Evolutionary conservation across 495 filamentous ascomycete species (phyloP).

Genomic region (Filosporella fistucella): DNA sequence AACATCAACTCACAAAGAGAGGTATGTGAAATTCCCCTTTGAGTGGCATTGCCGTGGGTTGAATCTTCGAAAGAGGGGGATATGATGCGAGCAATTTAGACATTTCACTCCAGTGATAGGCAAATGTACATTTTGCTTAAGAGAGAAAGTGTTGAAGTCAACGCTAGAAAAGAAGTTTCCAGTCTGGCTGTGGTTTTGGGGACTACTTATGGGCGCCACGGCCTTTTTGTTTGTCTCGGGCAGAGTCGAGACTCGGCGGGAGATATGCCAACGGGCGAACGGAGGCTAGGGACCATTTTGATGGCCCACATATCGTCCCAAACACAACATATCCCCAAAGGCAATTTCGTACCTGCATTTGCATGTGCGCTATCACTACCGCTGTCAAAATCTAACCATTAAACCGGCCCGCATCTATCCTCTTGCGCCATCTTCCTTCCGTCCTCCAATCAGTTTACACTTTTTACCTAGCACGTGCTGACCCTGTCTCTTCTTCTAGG

Average conservation of each 20-base stretch:
- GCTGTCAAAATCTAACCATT: conserved; percentile 8
- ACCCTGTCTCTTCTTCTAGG: conserved; percentile 48
- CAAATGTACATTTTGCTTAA: no score
- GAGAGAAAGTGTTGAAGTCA: background rate
- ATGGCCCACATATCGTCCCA: conserved; percentile 17
- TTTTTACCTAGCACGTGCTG: conserved; percentile 22
- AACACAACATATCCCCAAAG: conserved; percentile 5
- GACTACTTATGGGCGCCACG: conserved; percentile 15
- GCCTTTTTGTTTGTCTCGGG: conserved; percentile 16
- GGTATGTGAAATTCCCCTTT: conserved; percentile 48
- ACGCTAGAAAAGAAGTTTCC: conserved; percentile 1
- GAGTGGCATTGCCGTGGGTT: background rate
- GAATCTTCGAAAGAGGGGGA: background rate
- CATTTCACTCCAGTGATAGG: no score
- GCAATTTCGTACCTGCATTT: conserved; percentile 18
- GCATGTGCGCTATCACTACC: conserved; percentile 12
- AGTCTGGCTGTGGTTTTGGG: background rate
- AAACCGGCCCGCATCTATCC: background rate
- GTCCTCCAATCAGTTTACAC: conserved; percentile 7
- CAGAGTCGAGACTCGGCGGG: conserved; percentile 12
- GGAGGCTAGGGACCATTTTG: conserved; percentile 43
- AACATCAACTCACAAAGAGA: conserved; percentile 91
- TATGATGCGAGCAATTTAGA: background rate
- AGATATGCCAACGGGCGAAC: conserved; percentile 39
- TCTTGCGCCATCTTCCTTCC: conserved; percentile 1